Base-by-base conservation (phyloP, 108 stramenopile species). In the Nannochloropsis salina region DNA sequence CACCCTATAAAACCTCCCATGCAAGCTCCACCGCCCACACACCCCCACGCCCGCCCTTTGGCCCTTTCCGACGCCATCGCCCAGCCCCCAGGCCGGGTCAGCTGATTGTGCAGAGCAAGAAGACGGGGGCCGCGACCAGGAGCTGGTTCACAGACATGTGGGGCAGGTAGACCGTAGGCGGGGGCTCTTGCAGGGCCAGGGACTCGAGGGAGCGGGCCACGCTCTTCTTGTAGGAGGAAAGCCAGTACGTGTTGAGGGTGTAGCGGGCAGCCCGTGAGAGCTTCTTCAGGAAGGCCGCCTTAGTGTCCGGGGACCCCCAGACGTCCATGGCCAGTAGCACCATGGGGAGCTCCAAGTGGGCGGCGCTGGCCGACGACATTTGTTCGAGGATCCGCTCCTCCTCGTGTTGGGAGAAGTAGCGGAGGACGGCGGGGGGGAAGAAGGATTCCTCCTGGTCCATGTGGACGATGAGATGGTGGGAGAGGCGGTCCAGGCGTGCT, bases 121-220 rank as follows among this genome's bases (percentile, higher is more conserved):
- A 74, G 61, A 74, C 61, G n/a, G 61, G 61, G 20, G 61, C 61
- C 20, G 61, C 61, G 20, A 74, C 61, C 61, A 74, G n/a, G 20
- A 74, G 61, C 61, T 74, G 61, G 61, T 74, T 74, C 20, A 74
- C 61, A 74, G 61, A 74, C 61, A 74, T 74, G 61, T 74, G 61
- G 61, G 61, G 61, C 15, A 74, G 15, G 61, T n/a, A n/a, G 4
- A n/a, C n/a, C 20, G n/a, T n/a, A 0, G 61, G n/a, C 2, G 61
- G 61, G 20, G 61, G 61, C n/a, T 74, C 61, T n/a, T 74, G 20
- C 61, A 74, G 6, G n/a, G 61, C 61, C 20, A 74, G 61, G 20
- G 61, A 74, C 61, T 74, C 61, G 20, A 74, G 61, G 6, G 61
- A 74, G 15, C n/a, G 15, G n/a, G 61, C 61, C 61, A 74, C 61